Evolutionary conservation across 345 rosid genomes (phyloP).

Genomic region (Erysimum cheiranthoides): DNA sequence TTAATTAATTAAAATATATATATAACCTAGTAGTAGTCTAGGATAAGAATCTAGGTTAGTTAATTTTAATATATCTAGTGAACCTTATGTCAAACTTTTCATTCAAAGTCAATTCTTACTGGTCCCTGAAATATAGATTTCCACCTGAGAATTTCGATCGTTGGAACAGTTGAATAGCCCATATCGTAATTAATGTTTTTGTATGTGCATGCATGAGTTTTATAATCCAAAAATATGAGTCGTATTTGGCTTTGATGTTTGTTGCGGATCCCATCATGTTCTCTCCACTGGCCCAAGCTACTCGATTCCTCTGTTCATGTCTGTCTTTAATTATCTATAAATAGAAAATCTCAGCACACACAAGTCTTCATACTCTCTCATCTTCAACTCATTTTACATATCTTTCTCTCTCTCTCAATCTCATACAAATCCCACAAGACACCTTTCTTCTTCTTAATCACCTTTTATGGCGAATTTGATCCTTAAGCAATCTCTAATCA

Average conservation of each 20-base stretch:
- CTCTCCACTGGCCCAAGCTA: constrained; percentile 39
- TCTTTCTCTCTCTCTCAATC: neutral
- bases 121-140: constrained; percentile 33
- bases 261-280: constrained; percentile 44
- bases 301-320: constrained; percentile 6
- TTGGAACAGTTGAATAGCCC: constrained; percentile 27
- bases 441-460: neutral
- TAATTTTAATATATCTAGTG: constrained; percentile 20
- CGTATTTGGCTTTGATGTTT: constrained; percentile 8
- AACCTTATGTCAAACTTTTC: constrained; percentile 16
- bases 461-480: constrained; percentile 37
- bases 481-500: constrained; percentile 37
- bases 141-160: constrained; percentile 35
- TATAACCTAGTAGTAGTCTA: neutral
- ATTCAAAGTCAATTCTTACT: constrained; percentile 19
- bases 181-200: neutral
- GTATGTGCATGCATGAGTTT: constrained; percentile 22
- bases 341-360: constrained; percentile 24
- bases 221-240: constrained; percentile 28
- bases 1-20: neutral
- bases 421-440: constrained; percentile 1
- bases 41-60: constrained; percentile 22
- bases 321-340: constrained; percentile 37
- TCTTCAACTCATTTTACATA: constrained; percentile 15
- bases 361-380: constrained; percentile 38